Evolutionary conservation across 1,284 basidiomycete genomes (phyloP).

Genomic region (Papiliotrema laurentii): DNA sequence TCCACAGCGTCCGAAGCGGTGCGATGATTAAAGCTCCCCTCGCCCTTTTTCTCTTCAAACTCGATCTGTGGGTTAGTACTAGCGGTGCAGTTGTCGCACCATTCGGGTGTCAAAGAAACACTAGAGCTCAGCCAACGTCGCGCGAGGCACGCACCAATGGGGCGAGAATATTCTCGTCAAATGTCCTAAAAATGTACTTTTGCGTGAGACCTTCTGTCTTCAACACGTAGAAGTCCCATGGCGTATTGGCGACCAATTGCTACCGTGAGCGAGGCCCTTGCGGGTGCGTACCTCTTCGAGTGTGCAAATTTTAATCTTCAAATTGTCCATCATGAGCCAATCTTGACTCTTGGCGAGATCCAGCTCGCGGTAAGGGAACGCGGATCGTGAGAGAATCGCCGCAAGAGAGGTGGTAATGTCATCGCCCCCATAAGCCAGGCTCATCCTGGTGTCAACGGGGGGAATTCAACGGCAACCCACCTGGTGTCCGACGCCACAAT

Average conservation of each 20-base stretch:
- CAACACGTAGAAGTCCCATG: conserved; percentile 84
- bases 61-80: conserved; percentile 55
- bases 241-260: conserved; percentile 78
- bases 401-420: conserved; percentile 87
- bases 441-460: conserved; percentile 56
- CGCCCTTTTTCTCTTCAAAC: conserved; percentile 66
- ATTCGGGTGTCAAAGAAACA: conserved; percentile 88
- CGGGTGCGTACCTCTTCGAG: conserved; percentile 65
- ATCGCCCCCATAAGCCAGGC: conserved; percentile 83
- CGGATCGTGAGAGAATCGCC: conserved; percentile 71
- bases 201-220: conserved; percentile 68
- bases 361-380: conserved; percentile 82
- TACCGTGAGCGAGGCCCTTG: conserved; percentile 33
- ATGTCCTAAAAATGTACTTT: conserved; percentile 86
- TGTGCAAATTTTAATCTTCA: conserved; percentile 77
- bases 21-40: conserved; percentile 25
- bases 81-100: conserved; percentile 55
- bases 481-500: conserved; percentile 82
- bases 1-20: conserved; percentile 42
- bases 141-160: conserved; percentile 64
- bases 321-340: conserved; percentile 81
- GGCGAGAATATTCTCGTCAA: conserved; percentile 93
- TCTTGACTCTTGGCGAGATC: conserved; percentile 72
- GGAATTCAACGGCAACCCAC: conserved; percentile 47
- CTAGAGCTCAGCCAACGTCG: conserved; percentile 47